Evolutionary conservation across 2,329 filamentous ascomycete species (phyloP).

Genomic region (Meredithiella fracta): DNA sequence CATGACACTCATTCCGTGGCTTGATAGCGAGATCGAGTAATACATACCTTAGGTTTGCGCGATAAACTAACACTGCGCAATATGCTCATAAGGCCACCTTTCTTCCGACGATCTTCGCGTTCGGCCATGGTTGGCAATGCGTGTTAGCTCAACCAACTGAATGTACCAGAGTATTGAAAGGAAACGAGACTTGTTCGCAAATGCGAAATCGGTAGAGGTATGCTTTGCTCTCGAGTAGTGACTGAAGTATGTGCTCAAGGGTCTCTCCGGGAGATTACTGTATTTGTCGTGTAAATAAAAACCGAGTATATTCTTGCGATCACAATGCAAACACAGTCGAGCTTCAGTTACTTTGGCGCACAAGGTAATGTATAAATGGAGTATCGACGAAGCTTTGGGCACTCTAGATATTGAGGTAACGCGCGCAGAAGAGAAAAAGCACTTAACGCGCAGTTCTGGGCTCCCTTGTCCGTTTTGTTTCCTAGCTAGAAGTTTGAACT

Average conservation of each 20-base stretch:
- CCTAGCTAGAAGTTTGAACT: neutral
- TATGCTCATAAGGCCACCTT: conserved; percentile 8
- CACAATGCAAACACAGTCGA: neutral
- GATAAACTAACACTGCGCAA: conserved; percentile 15
- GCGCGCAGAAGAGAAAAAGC: conserved; percentile 4
- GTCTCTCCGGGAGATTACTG: neutral
- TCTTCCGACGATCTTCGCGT: conserved; percentile 13
- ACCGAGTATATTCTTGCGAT: neutral
- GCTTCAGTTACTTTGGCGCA: neutral
- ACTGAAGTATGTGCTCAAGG: neutral
- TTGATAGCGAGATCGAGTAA: neutral
- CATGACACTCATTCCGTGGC: neutral
- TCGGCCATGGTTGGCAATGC: conserved; percentile 9
- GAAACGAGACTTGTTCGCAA: neutral
- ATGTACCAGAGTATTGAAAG: neutral
- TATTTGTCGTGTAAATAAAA: neutral
- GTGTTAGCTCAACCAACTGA: neutral
- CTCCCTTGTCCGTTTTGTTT: conserved; percentile 6
- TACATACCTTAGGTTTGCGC: conserved; percentile 9
- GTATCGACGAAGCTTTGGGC: neutral
- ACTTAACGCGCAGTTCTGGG: conserved; percentile 13
- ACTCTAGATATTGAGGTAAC: neutral
- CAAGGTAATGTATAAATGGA: neutral
- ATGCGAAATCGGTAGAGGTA: neutral
- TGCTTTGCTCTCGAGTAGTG: no score